Evolutionary conservation across 805 yeast genomes (phyloP).

Genomic region (Kazachstania bromeliacearum): DNA sequence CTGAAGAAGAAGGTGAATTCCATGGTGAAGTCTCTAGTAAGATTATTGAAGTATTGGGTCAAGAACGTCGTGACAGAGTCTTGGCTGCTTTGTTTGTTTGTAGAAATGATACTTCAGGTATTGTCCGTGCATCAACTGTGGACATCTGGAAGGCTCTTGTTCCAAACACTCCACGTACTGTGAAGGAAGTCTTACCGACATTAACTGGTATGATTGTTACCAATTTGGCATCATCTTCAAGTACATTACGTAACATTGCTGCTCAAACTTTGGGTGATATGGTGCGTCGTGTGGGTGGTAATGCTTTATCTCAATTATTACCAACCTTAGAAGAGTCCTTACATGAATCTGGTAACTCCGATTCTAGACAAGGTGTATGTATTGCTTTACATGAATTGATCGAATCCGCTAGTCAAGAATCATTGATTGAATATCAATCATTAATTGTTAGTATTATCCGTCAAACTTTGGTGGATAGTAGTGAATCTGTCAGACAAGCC

Average conservation of each 20-base stretch:
- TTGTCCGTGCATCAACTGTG: conserved; percentile 80
- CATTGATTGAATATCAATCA: conserved; percentile 54
- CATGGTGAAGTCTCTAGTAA: conserved; percentile 48
- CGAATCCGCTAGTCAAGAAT: conserved; percentile 56
- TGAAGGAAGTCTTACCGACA: conserved; percentile 83
- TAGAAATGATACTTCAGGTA: conserved; percentile 82
- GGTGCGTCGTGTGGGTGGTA: conserved; percentile 87
- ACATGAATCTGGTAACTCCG: conserved; percentile 52
- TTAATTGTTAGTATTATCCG: conserved; percentile 67
- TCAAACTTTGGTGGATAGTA: conserved; percentile 66
- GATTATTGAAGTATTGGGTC: conserved; percentile 72
- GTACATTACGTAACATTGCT: conserved; percentile 72
- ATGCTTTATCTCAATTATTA: conserved; percentile 70
- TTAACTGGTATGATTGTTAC: conserved; percentile 72
- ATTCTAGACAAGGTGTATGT: conserved; percentile 92
- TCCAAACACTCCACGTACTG: conserved; percentile 89
- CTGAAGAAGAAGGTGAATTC: conserved; percentile 36
- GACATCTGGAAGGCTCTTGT: conserved; percentile 97
- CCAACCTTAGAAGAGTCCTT: conserved; percentile 73
- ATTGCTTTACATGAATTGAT: conserved; percentile 83
- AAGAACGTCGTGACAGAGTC: conserved; percentile 78
- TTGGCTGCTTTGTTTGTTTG: conserved; percentile 83
- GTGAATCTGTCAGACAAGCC: conserved; percentile 70
- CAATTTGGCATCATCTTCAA: conserved; percentile 75
- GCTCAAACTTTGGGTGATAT: conserved; percentile 91